Evolutionary conservation across 164 flowering plant genomes (phyloP).

Genomic region (Nymphaea colorata): DNA sequence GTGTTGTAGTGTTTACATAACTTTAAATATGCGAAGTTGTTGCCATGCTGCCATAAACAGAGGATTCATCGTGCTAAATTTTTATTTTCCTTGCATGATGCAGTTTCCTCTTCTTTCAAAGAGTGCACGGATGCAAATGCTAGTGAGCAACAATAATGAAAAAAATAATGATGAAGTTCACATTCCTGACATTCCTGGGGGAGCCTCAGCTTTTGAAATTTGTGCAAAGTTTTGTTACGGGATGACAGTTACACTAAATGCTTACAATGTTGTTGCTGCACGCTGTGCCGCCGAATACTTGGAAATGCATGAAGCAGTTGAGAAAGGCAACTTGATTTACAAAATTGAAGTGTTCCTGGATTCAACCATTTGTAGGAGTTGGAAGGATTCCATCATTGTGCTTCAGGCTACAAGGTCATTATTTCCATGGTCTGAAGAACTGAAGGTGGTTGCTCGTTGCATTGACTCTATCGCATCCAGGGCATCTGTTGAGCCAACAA

Average conservation of each 20-base stretch:
- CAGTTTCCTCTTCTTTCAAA: conserved; percentile 74
- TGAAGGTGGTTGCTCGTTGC: conserved; percentile 55
- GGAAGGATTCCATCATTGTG: conserved; percentile 78
- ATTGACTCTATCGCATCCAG: conserved; percentile 59
- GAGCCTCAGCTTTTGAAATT: conserved; percentile 66
- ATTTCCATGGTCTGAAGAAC: conserved; percentile 52
- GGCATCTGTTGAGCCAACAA: conserved; percentile 52
- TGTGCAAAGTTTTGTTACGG: conserved; percentile 84
- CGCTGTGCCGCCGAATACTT: conserved; percentile 77
- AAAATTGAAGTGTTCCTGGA: conserved; percentile 71
- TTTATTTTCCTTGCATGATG: conserved; percentile 7
- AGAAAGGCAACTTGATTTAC: conserved; percentile 65
- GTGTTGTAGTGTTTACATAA: no score
- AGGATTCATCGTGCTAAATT: no score
- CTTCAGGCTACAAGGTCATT: conserved; percentile 54
- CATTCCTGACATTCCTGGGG: conserved; percentile 68
- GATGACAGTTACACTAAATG: conserved; percentile 70
- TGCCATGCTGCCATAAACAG: no score
- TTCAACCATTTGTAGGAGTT: conserved; percentile 57
- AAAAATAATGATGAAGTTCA: conserved; percentile 39
- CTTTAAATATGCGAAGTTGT: no score
- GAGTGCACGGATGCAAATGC: conserved; percentile 54
- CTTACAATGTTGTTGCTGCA: conserved; percentile 68
- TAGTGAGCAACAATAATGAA: conserved; percentile 32
- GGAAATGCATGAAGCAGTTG: conserved; percentile 60